Evolutionary conservation across 2,329 filamentous ascomycete species (phyloP).

Genomic region (Xylaria polymorpha): DNA sequence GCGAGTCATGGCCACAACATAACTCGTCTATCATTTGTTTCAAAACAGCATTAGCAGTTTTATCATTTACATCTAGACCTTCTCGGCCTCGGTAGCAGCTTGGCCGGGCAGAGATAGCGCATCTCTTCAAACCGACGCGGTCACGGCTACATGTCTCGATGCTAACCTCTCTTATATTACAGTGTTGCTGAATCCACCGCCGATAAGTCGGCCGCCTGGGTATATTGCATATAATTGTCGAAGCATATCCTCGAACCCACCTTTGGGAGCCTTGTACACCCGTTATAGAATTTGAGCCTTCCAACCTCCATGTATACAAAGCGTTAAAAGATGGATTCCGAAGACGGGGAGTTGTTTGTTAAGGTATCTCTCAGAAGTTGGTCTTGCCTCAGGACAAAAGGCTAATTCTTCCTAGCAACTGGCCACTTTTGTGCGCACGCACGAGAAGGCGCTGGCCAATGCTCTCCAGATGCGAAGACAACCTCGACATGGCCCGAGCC

Average conservation of each 20-base stretch:
- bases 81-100: slow-evolving; percentile 24
- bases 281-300: slow-evolving; percentile 29
- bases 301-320: slow-evolving; percentile 60
- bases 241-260: slow-evolving; percentile 32
- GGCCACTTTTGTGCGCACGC: slow-evolving; percentile 93
- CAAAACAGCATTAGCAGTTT: slow-evolving; percentile 31
- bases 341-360: slow-evolving; percentile 90
- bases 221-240: slow-evolving; percentile 32
- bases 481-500: slow-evolving; percentile 75
- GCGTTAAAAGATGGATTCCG: slow-evolving; percentile 77
- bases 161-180: slow-evolving; percentile 37
- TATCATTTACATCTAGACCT: slow-evolving; percentile 36
- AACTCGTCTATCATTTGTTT: slow-evolving; percentile 31
- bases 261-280: slow-evolving; percentile 21
- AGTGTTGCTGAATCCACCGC: slow-evolving; percentile 31
- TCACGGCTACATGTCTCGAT: slow-evolving; percentile 35
- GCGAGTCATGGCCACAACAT: slow-evolving; percentile 43
- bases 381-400: slow-evolving; percentile 40
- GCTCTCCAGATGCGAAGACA: slow-evolving; percentile 87
- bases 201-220: slow-evolving; percentile 16
- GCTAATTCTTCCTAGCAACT: slow-evolving; percentile 74
- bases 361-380: slow-evolving; percentile 67
- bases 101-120: slow-evolving; percentile 32
- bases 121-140: slow-evolving; percentile 28
- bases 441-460: slow-evolving; percentile 97